Evolutionary conservation across 108 stramenopile species (phyloP).

Genomic region (Cyclotella distinguenda): DNA sequence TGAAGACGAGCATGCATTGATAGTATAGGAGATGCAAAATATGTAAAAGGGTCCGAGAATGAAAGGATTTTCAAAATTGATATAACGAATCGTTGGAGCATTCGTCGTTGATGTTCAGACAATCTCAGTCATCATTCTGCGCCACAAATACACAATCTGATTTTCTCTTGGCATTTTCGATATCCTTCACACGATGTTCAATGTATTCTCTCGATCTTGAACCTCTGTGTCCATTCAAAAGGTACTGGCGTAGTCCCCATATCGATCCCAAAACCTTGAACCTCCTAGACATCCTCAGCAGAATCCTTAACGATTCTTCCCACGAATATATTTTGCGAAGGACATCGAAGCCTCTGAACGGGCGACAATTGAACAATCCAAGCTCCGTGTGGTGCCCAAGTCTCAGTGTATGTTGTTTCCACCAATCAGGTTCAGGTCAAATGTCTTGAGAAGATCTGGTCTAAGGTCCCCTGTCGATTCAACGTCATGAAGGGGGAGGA

Average conservation of each 20-base stretch:
- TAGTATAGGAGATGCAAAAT: too few species aligned
- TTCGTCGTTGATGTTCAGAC: too few species aligned
- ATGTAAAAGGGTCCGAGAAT: too few species aligned
- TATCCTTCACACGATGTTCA: too few species aligned
- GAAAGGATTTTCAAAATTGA: too few species aligned
- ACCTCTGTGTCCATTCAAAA: too few species aligned
- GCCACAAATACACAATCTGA: too few species aligned
- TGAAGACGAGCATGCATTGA: too few species aligned
- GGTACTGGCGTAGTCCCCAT: conserved; percentile 66
- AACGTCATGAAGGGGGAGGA: conserved; percentile 50
- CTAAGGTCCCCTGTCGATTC: conserved; percentile 52
- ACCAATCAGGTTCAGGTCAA: conserved; percentile 52
- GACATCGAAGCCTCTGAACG: conserved; percentile 23
- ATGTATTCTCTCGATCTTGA: too few species aligned
- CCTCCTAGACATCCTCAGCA: conserved; percentile 15
- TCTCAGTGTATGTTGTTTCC: conserved; percentile 58
- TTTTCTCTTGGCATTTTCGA: too few species aligned
- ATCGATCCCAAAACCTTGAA: conserved; percentile 18
- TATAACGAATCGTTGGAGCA: too few species aligned
- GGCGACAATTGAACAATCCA: conserved; percentile 9
- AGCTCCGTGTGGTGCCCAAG: conserved; percentile 9
- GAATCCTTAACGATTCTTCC: conserved; percentile 28
- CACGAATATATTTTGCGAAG: conserved; percentile 42
- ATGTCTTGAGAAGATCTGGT: conserved; percentile 34
- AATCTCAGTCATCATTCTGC: too few species aligned